Evolutionary conservation across 306 rosid genomes (phyloP).

Genomic region (Rosa rugosa): DNA sequence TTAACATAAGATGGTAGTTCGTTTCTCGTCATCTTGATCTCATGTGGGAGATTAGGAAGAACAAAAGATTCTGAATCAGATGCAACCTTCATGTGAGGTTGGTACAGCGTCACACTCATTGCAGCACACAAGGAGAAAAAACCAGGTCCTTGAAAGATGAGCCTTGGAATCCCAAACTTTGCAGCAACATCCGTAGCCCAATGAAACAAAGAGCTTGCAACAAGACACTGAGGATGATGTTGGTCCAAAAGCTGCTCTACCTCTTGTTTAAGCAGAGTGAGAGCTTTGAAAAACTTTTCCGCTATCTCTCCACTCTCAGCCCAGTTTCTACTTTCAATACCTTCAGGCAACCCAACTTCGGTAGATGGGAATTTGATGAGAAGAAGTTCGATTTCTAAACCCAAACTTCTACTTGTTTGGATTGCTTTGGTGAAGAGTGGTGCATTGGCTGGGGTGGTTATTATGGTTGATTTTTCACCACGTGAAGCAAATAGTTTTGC

Average conservation of each 20-base stretch:
- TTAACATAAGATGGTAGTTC: too few relatives aligned
- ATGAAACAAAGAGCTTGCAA: background rate
- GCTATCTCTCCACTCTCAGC: too few relatives aligned
- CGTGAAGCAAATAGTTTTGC: too few relatives aligned
- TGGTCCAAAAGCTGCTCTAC: background rate
- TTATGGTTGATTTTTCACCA: too few relatives aligned
- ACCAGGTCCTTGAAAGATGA: conserved; percentile 7
- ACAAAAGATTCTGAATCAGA: conserved; percentile 11
- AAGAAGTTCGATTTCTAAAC: background rate
- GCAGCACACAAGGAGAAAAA: background rate
- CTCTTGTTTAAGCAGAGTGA: background rate
- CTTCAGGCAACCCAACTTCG: conserved; percentile 24
- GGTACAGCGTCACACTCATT: background rate
- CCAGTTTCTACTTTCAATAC: conserved; percentile 23
- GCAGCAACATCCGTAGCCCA: conserved; percentile 11
- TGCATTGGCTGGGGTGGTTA: background rate
- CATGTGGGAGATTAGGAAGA: background rate
- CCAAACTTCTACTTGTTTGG: background rate
- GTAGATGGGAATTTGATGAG: too few relatives aligned
- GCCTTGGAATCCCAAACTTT: conserved; percentile 15
- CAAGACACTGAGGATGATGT: background rate
- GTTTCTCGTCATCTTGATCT: too few relatives aligned
- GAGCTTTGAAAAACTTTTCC: background rate
- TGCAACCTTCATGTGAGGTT: background rate
- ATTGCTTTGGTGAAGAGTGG: background rate